These are phyloP conservation scores for Medicago truncatula DNA, from an alignment of 306 rosid genomes.

Conservation along the genomic window DNA sequence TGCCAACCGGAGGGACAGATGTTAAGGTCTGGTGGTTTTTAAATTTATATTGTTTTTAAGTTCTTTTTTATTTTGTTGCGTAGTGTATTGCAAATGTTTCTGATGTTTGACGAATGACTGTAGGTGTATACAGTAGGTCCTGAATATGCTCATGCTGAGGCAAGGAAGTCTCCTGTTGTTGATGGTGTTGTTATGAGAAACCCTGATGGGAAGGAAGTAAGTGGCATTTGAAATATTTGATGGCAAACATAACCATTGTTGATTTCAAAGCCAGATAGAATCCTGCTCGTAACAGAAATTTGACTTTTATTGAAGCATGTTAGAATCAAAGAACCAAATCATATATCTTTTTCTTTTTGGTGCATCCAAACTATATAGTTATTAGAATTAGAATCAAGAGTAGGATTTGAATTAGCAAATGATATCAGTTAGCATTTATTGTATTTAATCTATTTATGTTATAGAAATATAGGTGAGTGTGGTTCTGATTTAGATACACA, in stretches of 20 bases:
- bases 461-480: background rate
- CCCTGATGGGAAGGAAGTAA: slow-evolving; percentile 97
- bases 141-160: slow-evolving; percentile 99
- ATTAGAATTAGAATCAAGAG: background rate
- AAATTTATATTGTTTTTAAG: slow-evolving; percentile 40
- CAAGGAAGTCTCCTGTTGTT: slow-evolving; percentile 99
- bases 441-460: background rate
- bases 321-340: background rate
- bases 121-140: slow-evolving; percentile 98
- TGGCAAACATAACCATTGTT: background rate
- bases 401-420: background rate
- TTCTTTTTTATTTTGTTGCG: slow-evolving; percentile 1
- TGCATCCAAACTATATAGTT: background rate
- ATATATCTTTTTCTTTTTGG: background rate
- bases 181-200: slow-evolving; percentile 99
- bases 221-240: slow-evolving; percentile 37
- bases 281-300: background rate
- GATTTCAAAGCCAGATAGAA: background rate
- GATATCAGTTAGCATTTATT: background rate
- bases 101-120: slow-evolving; percentile 45
- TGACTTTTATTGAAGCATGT: background rate
- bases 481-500: background rate
- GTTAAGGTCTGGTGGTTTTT: slow-evolving; percentile 74
- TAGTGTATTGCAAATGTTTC: slow-evolving; percentile 15
- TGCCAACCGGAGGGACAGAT: slow-evolving; percentile 99